phyloP scores from a whole-genome alignment of 768 basidiomycete genomes.

The Infundibulicybe gibba region DNA sequence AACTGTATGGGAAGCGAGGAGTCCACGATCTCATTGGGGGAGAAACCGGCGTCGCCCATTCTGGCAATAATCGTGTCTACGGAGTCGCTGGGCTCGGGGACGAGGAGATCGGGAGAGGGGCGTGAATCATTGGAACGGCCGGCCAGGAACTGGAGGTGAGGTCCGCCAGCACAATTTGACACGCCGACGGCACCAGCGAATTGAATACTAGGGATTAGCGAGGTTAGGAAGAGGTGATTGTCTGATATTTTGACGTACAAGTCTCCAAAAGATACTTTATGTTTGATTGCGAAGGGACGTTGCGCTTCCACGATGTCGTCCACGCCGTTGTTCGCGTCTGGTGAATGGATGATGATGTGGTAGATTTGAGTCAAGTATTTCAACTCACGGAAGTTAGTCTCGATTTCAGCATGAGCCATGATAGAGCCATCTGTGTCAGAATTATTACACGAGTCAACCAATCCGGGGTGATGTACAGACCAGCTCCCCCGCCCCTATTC shows the following conservation, averaged over 20 bases:
- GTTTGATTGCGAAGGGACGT: slow-evolving; percentile 22
- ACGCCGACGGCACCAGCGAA: slow-evolving; percentile 30
- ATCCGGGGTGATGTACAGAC: too few relatives aligned
- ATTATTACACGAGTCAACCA: too few relatives aligned
- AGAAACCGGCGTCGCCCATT: slow-evolving; percentile 30
- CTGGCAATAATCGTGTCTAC: slow-evolving; percentile 21
- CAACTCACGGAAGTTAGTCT: slow-evolving; percentile 15
- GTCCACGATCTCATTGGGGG: slow-evolving; percentile 26
- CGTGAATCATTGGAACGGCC: slow-evolving; percentile 26
- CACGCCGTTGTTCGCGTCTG: slow-evolving; percentile 19
- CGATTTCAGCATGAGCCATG: slow-evolving; percentile 18
- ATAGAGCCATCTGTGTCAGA: slow-evolving; percentile 24
- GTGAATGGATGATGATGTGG: not conserved
- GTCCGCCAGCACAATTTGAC: slow-evolving; percentile 35
- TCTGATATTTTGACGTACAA: slow-evolving; percentile 18
- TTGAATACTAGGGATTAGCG: slow-evolving; percentile 19
- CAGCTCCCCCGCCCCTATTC: too few relatives aligned
- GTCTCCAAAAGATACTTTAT: slow-evolving; percentile 30
- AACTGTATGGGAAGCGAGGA: slow-evolving; percentile 26
- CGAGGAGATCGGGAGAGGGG: slow-evolving; percentile 22
- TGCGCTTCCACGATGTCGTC: slow-evolving; percentile 29
- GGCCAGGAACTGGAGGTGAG: slow-evolving; percentile 30
- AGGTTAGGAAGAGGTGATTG: not conserved
- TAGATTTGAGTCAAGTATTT: not conserved
- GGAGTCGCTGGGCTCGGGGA: slow-evolving; percentile 31